These are phyloP conservation scores for Sporisorium sorghi DNA, from an alignment of 1,284 basidiomycete genomes.

Conservation along the genomic window DNA sequence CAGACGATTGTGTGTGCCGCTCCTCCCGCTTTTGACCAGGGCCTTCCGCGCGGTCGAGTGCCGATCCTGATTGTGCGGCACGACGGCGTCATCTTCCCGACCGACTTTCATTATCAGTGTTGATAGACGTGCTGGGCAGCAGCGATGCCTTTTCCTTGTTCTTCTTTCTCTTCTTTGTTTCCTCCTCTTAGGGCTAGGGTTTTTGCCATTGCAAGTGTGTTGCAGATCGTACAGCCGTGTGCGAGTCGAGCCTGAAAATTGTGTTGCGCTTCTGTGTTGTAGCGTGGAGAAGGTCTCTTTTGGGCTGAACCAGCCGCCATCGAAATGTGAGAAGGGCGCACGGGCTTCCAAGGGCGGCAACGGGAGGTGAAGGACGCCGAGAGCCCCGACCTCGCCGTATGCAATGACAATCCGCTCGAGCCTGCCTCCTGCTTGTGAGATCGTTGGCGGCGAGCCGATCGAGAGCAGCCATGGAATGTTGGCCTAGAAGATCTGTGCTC, in stretches of 20 bases:
- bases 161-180: neutral
- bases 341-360: too few species aligned
- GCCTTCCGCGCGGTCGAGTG: slow-evolving; percentile 68
- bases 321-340: neutral
- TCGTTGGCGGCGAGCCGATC: too few species aligned
- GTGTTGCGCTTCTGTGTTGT: too few species aligned
- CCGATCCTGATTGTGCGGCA: slow-evolving; percentile 86
- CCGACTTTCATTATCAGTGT: slow-evolving; percentile 68
- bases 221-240: neutral
- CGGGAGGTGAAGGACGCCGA: too few species aligned
- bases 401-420: too few species aligned
- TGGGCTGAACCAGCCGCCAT: neutral
- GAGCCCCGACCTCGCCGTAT: too few species aligned
- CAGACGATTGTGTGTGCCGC: slow-evolving; percentile 75
- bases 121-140: slow-evolving; percentile 10
- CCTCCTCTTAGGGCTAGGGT: slow-evolving; percentile 4
- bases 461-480: too few species aligned
- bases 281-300: too few species aligned
- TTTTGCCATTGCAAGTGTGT: neutral
- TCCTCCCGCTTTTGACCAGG: slow-evolving; percentile 47
- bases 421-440: too few species aligned
- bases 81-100: slow-evolving; percentile 92
- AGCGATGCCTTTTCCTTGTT: neutral
- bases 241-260: neutral
- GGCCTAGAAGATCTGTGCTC: too few species aligned